Conservation (phyloP, 179 eudicot species). For the Camellia oleifera region DNA sequence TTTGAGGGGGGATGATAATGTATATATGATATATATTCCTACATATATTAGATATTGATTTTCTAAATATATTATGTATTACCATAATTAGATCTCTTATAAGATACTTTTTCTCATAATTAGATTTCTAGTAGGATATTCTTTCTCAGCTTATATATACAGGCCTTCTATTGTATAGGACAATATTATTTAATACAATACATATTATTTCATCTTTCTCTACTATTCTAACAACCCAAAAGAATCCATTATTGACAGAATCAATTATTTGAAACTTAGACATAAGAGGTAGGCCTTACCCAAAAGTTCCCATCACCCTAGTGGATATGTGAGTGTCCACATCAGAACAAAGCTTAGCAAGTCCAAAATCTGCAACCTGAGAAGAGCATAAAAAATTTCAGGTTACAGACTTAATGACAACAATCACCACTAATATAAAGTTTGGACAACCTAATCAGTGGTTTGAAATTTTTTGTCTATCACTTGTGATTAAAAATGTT, state of each 20-base stretch:
- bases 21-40: too few species aligned
- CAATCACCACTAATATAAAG: neutral
- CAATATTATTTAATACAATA: too few species aligned
- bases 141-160: too few species aligned
- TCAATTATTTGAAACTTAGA: neutral
- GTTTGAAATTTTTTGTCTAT: neutral
- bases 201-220: too few species aligned
- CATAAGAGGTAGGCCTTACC: conserved; percentile 40
- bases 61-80: too few species aligned
- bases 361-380: conserved; percentile 99
- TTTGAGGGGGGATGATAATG: too few species aligned
- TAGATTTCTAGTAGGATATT: too few species aligned
- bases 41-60: too few species aligned
- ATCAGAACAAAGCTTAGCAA: conserved; percentile 84
- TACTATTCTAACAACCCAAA: neutral
- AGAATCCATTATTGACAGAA: neutral
- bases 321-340: conserved; percentile 83
- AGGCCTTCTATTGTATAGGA: too few species aligned
- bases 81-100: too few species aligned
- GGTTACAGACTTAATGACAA: neutral
- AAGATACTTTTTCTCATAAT: too few species aligned
- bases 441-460: neutral
- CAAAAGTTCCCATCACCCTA: conserved; percentile 95
- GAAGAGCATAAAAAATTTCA: conserved; percentile 1
- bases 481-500: too few species aligned